Percentiles rank a stretch among this genome's conserved stretches.
Conservation (phyloP, 1,139 yeast species). For the Zygosaccharomyces pseudobailii region DNA sequence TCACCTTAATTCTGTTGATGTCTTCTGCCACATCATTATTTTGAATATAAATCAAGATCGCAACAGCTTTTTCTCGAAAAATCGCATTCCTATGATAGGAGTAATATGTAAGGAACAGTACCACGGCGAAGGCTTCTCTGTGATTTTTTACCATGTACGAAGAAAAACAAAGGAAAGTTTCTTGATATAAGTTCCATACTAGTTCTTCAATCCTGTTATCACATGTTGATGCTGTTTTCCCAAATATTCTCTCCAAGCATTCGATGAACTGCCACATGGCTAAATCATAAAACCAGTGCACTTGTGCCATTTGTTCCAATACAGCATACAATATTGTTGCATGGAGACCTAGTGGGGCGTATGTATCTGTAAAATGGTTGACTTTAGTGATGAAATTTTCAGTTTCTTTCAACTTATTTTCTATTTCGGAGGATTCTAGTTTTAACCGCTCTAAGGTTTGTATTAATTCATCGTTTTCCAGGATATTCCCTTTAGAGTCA, state of each 20-base stretch:
- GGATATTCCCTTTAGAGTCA: constrained; percentile 53
- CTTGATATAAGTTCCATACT: constrained; percentile 40
- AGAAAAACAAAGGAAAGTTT: constrained; percentile 44
- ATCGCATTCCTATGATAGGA: neutral
- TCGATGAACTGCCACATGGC: constrained; percentile 46
- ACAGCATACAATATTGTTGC: constrained; percentile 49
- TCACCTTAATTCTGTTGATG: neutral
- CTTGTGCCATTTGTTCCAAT: constrained; percentile 39
- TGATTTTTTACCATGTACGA: constrained; percentile 51
- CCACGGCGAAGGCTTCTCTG: constrained; percentile 39
- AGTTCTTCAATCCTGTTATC: constrained; percentile 29
- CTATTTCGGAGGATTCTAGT: constrained; percentile 53
- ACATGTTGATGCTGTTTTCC: constrained; percentile 5
- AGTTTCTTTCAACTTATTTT: constrained; percentile 51
- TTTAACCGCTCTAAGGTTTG: constrained; percentile 62
- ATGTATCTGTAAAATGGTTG: constrained; percentile 45
- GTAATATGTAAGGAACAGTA: constrained; percentile 8
- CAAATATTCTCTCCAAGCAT: constrained; percentile 42
- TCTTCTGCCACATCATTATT: neutral
- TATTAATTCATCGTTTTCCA: constrained; percentile 63
- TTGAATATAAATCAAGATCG: neutral
- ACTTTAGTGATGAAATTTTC: constrained; percentile 50
- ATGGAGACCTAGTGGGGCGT: constrained; percentile 50
- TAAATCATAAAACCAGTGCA: constrained; percentile 55
- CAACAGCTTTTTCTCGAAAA: neutral